Base-by-base conservation (phyloP, 345 rosid species). In the Brassica incana region DNA sequence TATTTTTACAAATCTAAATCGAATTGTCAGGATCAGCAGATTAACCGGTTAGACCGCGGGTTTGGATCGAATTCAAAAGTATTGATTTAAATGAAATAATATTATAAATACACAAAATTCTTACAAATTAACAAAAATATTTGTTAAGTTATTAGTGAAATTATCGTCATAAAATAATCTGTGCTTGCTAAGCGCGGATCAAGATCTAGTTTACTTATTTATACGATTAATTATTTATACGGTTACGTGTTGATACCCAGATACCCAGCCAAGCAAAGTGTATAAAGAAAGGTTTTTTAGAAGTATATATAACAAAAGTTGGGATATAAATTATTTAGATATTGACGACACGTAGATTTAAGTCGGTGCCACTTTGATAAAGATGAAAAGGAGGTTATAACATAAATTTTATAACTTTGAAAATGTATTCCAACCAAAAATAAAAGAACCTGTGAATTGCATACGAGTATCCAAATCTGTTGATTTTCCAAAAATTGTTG, bases 271-370 rank as follows among this genome's bases (percentile, higher is more conserved):
- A 33, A 50, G 30, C 23, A 45, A 70, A 50, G 12, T 48, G 33
- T 62, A 62, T 45, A 1, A 1, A 69, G 8, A 5, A 43, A 12
- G 12, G 23, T 20, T 8, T 43, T 76, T 68, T 40, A 14, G 8
- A 54, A 15, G 25, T 74, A 6, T 69, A 14, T 45, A 5, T 20
- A 20, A 32, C 5, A 59, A 77, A 33, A 20, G 50, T 2, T 62
- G 54, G 7, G 15, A 63, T 63, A 35, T 12, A 35, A 33, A 14
- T 77, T 50, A 45, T 69, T 43, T 61, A 27, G 5, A 38, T 4
- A 1, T 35, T 67, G 65, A 66, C 1, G 80, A 77, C 80, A 77
- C 54, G 75, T 77, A 6, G 3, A 11, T 62, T 62, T 32, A 60
- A 3, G 69, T 70, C 15, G 65, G 65, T 62, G 70, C 56, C 65